Percentiles rank a stretch among this genome's conserved stretches.
Conservation (phyloP, 345 rosid genomes). For the Odontarrhena argentea region DNA sequence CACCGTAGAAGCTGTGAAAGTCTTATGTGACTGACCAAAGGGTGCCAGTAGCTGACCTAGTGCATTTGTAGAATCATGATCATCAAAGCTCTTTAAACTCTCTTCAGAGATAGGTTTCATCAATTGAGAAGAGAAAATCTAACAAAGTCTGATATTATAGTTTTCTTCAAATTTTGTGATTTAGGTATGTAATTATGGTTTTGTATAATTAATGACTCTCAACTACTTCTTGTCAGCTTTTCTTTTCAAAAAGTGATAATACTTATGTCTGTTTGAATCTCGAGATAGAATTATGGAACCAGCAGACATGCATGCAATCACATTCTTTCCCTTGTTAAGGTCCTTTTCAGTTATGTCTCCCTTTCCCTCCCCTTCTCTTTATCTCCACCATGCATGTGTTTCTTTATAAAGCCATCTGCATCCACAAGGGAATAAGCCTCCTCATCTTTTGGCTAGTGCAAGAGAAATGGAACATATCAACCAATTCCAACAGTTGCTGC, state of each 20-base stretch:
- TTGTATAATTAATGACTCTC: slow-evolving; percentile 31
- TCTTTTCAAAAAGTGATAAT: slow-evolving; percentile 14
- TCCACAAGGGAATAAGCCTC: slow-evolving; percentile 24
- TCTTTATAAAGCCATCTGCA: slow-evolving; percentile 18
- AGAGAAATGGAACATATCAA: slow-evolving; percentile 30
- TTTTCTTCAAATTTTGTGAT: neutral
- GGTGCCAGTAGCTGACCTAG: no score
- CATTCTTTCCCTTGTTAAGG: slow-evolving; percentile 24
- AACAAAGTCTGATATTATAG: neutral
- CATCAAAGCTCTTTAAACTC: neutral
- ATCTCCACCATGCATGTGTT: slow-evolving; percentile 29
- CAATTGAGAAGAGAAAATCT: neutral
- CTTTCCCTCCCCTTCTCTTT: slow-evolving; percentile 12
- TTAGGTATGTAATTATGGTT: slow-evolving; percentile 6
- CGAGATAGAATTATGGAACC: slow-evolving; percentile 31
- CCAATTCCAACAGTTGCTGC: slow-evolving; percentile 27
- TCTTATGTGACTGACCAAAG: no score
- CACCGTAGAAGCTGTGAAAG: no score
- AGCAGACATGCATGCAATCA: slow-evolving; percentile 47
- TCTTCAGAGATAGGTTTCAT: no score
- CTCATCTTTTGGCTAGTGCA: slow-evolving; percentile 28
- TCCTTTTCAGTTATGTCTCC: slow-evolving; percentile 6
- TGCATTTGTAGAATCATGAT: no score
- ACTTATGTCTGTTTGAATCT: slow-evolving; percentile 30
- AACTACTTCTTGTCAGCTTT: slow-evolving; percentile 37